Evolutionary conservation across 768 basidiomycete genomes (phyloP).

Genomic region (Tylopilus vinaceipallidus): DNA sequence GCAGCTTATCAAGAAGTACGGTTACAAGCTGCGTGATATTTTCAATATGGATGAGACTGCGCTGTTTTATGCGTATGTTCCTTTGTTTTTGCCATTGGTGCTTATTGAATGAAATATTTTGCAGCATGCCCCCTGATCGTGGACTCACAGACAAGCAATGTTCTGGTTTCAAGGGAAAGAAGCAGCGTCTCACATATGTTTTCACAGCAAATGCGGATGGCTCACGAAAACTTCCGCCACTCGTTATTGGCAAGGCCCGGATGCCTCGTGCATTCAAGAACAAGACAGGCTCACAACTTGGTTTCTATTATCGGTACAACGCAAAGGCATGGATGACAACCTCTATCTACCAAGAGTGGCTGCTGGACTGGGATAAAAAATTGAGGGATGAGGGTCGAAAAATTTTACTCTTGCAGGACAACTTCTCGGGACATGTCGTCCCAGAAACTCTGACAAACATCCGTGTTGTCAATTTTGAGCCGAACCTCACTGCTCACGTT

Average conservation of each 20-base stretch:
- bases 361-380: neutral
- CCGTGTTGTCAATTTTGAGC: conserved; percentile 18
- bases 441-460: conserved; percentile 26
- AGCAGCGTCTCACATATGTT: neutral
- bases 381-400: neutral
- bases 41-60: neutral
- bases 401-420: neutral
- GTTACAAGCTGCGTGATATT: neutral
- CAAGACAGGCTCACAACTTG: conserved; percentile 2
- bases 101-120: no score
- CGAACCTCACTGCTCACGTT: conserved; percentile 30
- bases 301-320: conserved; percentile 4
- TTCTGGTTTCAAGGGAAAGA: conserved; percentile 1
- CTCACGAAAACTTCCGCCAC: neutral
- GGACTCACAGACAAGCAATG: neutral
- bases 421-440: conserved; percentile 22
- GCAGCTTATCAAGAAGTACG: neutral
- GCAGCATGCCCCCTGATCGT: conserved; percentile 3
- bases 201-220: conserved; percentile 1
- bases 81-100: no score
- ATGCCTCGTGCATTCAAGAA: neutral
- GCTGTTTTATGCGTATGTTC: neutral
- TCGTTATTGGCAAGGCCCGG: conserved; percentile 7
- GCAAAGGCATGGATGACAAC: conserved; percentile 8
- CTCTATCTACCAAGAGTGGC: neutral